Evolutionary conservation across 2,329 filamentous ascomycete genomes (phyloP), one percentile per base, ranked within the genome.

Genomic region (Cryoendolithus antarcticus): DNA sequence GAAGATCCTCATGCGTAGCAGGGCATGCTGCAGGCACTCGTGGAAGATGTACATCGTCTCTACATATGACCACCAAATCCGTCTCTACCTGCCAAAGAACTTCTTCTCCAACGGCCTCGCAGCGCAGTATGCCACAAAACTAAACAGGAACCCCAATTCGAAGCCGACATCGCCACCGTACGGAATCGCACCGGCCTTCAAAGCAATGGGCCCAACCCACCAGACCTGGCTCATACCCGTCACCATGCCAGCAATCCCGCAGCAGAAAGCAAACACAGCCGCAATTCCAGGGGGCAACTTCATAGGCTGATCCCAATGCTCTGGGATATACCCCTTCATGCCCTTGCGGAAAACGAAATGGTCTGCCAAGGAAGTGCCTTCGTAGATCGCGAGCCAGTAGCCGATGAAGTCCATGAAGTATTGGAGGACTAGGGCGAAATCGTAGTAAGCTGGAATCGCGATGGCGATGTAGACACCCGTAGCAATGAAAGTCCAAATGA

Each of bases 381-480:
- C 72, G 61, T 85, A 86, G 50, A 85, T 82, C 35, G 79, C 75
- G 2, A 85, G 67, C 80, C 81, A 86, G 64, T 85, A 86, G 2
- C 73, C 74, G 51, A 61, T 52, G 44, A 52, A 59, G 45, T 51
- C 55, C 75, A 85, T 81, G 61, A 85, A 82, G 59, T 82, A 80
- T 54, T 80, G 71, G 9, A 85, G 66, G 3, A 80, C 70, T 5
- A 58, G 54, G 47, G 77, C 73, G 56, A 84, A 84, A 53, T 78
- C 66, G 4, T 60, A 61, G 61, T 82, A 83, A 2, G 77, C 81
- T 0, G 79, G 77, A 38, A 86, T 80, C 6, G 77, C 74, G 49
- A 85, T 76, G 15, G 72, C 79, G 46, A 82, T 71, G 57, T 81
- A 82, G 15, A 75, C 66, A 27, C 68, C 66, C 0, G 78, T 80